Evolutionary conservation across 169 alveolate species (phyloP), one percentile per base, ranked within the genome.

Genomic region (Plasmodium coatneyi): DNA sequence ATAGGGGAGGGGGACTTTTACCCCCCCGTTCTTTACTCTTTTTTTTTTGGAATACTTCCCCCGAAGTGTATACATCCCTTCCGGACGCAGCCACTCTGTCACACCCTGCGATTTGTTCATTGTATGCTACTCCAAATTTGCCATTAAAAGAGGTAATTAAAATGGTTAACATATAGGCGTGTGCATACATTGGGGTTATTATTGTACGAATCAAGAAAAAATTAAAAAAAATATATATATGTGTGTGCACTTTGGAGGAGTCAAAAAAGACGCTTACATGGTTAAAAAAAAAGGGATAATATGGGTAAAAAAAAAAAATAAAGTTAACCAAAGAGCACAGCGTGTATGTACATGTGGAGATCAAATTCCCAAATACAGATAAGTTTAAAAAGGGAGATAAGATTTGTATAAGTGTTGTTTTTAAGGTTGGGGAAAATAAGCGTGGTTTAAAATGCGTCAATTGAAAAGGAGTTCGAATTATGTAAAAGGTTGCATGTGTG

Each of bases 191-290:
- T 28, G 66, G 39, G 81, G 46, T 60, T 82, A 25, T 60, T 82
- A 82, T 41, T 60, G 5, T 41, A 10, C 43, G 54, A 82, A 56
- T 60, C 81, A 66, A 66, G 91, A 82, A 82, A 82, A 28, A 82
- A 82, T 60, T 82, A 60, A 82, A 56, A 60, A 82, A 82, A 82
- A 32, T 14, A 39, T 43, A 49, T 54, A 81, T 10, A 16, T 49
- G 19, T 66, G 76, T 28, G 76, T 66, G 36, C 41, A n/a, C 76
- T 28, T 66, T 66, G 30, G 30, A 9, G 76, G 30, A 66, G 76
- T 25, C 9, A 66, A 9, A 28, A 66, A 66, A 25, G 36, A 66
- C 36, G 76, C 60, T 66, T 66, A 36, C 41, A n/a, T 66, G 36
- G n/a, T 16, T 22, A 66, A 66, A n/a, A 46, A 46, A 25, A 22